A percentile compares a stretch with the other conserved stretches of the same genome.
phyloP scores from a whole-genome alignment of 768 basidiomycete genomes.

The Tulasnella sp. region DNA sequence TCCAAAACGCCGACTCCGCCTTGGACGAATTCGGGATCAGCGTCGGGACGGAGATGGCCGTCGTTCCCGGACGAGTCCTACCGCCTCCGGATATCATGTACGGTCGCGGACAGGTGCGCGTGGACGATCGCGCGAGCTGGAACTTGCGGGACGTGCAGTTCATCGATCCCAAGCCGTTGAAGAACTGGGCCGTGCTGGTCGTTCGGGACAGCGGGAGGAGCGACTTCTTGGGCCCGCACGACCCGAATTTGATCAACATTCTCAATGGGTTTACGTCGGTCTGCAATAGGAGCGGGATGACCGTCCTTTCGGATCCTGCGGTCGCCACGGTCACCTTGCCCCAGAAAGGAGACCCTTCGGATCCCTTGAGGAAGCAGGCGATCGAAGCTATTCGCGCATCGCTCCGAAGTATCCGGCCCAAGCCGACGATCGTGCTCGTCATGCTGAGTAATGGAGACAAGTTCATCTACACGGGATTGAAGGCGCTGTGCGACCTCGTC shows the following conservation, averaged over 20 bases:
- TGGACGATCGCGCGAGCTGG: constrained; percentile 53
- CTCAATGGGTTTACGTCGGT: constrained; percentile 47
- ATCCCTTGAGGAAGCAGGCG: constrained; percentile 43
- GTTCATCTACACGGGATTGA: constrained; percentile 70
- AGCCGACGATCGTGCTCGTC: constrained; percentile 57
- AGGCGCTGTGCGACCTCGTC: constrained; percentile 61
- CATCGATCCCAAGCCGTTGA: constrained; percentile 40
- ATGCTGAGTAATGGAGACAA: constrained; percentile 57
- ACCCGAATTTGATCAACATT: constrained; percentile 36
- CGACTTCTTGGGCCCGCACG: constrained; percentile 45
- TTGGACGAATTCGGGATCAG: constrained; percentile 46
- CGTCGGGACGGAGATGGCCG: constrained; percentile 46
- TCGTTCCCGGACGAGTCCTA: constrained; percentile 55
- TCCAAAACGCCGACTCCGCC: constrained; percentile 20
- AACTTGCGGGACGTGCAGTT: constrained; percentile 63
- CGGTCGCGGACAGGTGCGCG: constrained; percentile 24
- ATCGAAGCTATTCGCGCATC: constrained; percentile 34
- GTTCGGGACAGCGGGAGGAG: constrained; percentile 49
- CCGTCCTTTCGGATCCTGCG: not conserved
- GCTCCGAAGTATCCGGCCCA: constrained; percentile 26
- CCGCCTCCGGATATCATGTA: constrained; percentile 48
- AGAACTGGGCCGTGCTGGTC: constrained; percentile 57
- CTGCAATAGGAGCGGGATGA: constrained; percentile 57
- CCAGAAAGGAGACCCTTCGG: constrained; percentile 31
- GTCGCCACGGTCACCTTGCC: constrained; percentile 36